Percentiles rank a stretch among this genome's conserved stretches.
Conservation (phyloP, 1,139 yeast genomes). For the Geotrichum reessii region DNA sequence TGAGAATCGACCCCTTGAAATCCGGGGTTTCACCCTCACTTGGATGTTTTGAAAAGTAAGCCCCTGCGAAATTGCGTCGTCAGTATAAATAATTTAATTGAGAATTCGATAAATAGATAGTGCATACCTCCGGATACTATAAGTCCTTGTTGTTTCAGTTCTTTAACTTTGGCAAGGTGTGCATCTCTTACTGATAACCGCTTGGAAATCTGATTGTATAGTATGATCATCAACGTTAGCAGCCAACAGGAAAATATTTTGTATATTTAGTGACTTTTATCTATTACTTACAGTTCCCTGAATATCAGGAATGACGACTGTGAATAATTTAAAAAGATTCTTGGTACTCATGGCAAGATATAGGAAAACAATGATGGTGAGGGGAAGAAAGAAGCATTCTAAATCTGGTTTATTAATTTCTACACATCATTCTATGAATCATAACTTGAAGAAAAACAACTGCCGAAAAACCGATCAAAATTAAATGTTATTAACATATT, state of each 20-base stretch:
- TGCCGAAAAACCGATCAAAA: too few relatives aligned
- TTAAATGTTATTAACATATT: too few relatives aligned
- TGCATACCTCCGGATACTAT: slow-evolving; percentile 64
- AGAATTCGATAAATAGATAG: slow-evolving; percentile 35
- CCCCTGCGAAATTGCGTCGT: slow-evolving; percentile 39
- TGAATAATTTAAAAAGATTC: slow-evolving; percentile 26
- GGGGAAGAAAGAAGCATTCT: background rate
- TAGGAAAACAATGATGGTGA: background rate
- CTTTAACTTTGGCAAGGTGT: slow-evolving; percentile 55
- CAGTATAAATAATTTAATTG: slow-evolving; percentile 45
- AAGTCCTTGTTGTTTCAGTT: slow-evolving; percentile 47
- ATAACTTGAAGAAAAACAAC: too few relatives aligned
- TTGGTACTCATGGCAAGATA: slow-evolving; percentile 4
- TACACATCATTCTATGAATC: too few relatives aligned
- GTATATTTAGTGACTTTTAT: background rate
- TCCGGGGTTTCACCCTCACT: slow-evolving; percentile 43
- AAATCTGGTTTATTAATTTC: too few relatives aligned
- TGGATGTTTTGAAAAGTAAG: slow-evolving; percentile 36
- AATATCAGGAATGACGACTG: slow-evolving; percentile 62
- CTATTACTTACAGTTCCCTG: slow-evolving; percentile 56
- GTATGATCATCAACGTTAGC: background rate
- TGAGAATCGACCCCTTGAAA: slow-evolving; percentile 68
- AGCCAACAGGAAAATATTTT: background rate
- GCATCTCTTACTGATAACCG: slow-evolving; percentile 44
- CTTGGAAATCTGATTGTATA: slow-evolving; percentile 23